A percentile compares a stretch with the other conserved stretches of the same genome.
These are phyloP conservation scores for Botrytis tulipae DNA, from an alignment of 2,329 filamentous ascomycete species.

Conservation along the genomic window DNA sequence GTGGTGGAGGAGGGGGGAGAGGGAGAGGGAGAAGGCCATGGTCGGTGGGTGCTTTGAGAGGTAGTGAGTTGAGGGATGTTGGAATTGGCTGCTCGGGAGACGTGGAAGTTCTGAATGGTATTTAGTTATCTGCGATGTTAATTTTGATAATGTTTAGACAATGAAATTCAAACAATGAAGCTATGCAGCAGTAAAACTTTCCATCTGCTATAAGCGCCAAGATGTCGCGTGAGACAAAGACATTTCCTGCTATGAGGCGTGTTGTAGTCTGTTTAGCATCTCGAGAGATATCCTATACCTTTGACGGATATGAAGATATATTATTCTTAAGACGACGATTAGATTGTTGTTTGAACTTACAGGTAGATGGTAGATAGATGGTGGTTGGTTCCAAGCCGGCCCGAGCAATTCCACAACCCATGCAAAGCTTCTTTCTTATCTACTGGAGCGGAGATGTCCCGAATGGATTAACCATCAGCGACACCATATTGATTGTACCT, in stretches of 20 bases:
- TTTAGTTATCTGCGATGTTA: neutral
- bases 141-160: neutral
- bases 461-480: neutral
- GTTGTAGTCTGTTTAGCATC: too few species aligned
- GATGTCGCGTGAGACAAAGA: neutral
- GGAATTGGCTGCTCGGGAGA: neutral
- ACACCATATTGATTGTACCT: too few species aligned
- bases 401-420: neutral
- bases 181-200: neutral
- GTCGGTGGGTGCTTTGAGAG: neutral
- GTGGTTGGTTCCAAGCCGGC: neutral
- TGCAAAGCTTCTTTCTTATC: slow-evolving; percentile 2
- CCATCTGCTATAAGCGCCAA: neutral
- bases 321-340: neutral
- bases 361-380: neutral
- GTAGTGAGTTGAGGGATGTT: neutral
- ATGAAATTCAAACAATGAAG: neutral
- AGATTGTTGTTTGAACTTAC: neutral
- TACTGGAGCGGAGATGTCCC: neutral
- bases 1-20: slow-evolving; percentile 7
- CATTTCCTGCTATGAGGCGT: neutral
- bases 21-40: neutral
- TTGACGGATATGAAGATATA: neutral
- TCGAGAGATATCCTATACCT: neutral
- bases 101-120: neutral